Base-by-base conservation (phyloP, 2,329 filamentous ascomycete species). In the Didymella arachidicola region DNA sequence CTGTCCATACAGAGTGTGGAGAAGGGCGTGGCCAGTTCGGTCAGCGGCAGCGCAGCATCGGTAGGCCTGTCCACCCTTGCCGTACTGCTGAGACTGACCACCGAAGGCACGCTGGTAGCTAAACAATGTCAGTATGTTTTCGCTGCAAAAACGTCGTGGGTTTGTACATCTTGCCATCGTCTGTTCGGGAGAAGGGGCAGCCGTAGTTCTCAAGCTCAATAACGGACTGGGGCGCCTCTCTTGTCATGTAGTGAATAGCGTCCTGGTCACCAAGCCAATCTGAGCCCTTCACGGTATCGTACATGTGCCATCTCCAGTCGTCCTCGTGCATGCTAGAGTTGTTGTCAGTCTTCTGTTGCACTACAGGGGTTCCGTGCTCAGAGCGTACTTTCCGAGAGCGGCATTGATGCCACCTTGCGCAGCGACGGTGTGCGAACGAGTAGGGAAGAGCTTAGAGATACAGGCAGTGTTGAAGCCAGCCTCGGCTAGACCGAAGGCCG, bases 231-330 rank as follows among this genome's bases (percentile, higher is more conserved):
- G 93, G 93, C 62, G 93, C 93, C 82, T 97, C 93, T 74, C 93
- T 87, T 73, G 93, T 97, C 93, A 97, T 97, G 84, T 97, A 97
- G 82, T 97, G 93, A 76, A 97, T 97, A 66, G 93, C 93, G 78
- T 97, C 93, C 81, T 97, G 93, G 80, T 97, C 93, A 79, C 93
- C 93, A 50, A 97, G 87, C 93, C 93, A 97, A 84, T 97, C 93
- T 67, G 92, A 96, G 67, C 93, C 93, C 85, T 97, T 97, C 77
- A 97, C 93, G 42, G 93, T 97, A 79, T 97, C 93, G 84, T 97
- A 97, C 93, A 97, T 97, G 82, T 97, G 93, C 93, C 93, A 97
- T 84, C 93, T 89, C 93, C 93, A 97, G 82, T 97, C 93, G 75
- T 97, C 93, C 83, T 94, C 87, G 85, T 97, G 93, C 93, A 97